phyloP scores from a whole-genome alignment of 1,284 basidiomycete species.

The Ceratobasidium sp. region DNA sequence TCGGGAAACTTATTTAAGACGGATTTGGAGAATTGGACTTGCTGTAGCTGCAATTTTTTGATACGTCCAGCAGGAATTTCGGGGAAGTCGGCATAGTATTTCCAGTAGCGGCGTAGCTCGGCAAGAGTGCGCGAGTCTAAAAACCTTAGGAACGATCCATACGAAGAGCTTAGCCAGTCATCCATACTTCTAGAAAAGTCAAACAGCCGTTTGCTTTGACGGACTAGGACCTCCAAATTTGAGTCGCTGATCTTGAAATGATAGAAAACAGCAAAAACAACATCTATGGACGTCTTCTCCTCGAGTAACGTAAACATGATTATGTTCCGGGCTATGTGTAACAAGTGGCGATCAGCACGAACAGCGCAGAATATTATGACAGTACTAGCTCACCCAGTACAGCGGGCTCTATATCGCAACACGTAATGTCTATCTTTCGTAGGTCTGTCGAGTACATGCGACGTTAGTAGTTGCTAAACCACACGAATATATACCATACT shows the following conservation, averaged over 20 bases:
- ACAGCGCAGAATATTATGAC: not conserved
- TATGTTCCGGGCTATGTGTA: constrained; percentile 10
- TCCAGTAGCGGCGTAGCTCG: constrained; percentile 10
- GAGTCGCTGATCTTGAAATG: constrained; percentile 32
- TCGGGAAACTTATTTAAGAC: not conserved
- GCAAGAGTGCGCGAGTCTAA: not conserved
- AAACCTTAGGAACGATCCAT: not conserved
- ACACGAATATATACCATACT: constrained; percentile 51
- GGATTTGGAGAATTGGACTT: constrained; percentile 14
- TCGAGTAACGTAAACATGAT: constrained; percentile 21
- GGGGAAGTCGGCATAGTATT: constrained; percentile 1
- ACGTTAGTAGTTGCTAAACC: constrained; percentile 14
- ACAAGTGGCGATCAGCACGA: not conserved
- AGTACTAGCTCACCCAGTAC: constrained; percentile 9
- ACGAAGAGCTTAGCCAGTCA: not conserved
- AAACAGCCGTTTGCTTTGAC: constrained; percentile 21
- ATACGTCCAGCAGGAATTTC: not conserved
- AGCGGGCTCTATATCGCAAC: constrained; percentile 61
- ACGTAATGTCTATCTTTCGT: constrained; percentile 69
- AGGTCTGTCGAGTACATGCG: constrained; percentile 53
- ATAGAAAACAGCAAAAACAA: constrained; percentile 18
- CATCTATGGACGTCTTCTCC: not conserved
- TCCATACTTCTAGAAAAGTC: constrained; percentile 2
- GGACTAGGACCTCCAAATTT: not conserved
- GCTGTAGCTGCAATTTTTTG: not conserved